These are phyloP conservation scores for Chaetomium strumarium DNA, from an alignment of 2,329 filamentous ascomycete species.

Conservation along the genomic window DNA sequence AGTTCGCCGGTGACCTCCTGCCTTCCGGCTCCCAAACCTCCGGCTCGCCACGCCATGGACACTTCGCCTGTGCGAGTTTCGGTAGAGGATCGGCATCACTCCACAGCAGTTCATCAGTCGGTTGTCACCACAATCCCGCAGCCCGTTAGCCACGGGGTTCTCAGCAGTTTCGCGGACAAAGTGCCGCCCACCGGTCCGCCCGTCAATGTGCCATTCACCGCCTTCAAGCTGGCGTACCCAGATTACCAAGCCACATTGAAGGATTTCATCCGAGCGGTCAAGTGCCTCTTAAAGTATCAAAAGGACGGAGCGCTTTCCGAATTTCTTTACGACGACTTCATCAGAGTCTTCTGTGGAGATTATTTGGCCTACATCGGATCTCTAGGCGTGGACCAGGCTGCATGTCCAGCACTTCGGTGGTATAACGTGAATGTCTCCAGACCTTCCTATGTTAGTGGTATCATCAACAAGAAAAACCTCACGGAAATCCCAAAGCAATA, in stretches of 20 bases:
- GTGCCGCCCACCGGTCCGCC: conserved; percentile 19
- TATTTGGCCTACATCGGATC: conserved; percentile 38
- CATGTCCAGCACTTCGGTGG: conserved; percentile 39
- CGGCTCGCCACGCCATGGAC: not conserved
- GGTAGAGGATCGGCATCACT: not conserved
- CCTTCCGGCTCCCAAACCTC: not conserved
- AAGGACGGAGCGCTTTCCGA: conserved; percentile 32
- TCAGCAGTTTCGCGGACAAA: conserved; percentile 10
- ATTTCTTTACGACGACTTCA: conserved; percentile 49
- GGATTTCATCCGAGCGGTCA: conserved; percentile 41
- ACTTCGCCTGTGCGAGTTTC: not conserved
- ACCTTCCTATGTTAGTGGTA: conserved; percentile 28
- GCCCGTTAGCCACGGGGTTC: not conserved
- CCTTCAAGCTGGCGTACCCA: conserved; percentile 40
- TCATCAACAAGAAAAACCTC: conserved; percentile 35
- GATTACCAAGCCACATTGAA: conserved; percentile 34
- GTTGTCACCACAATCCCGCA: not conserved
- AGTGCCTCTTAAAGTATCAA: conserved; percentile 37
- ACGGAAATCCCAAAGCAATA: conserved; percentile 32
- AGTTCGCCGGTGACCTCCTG: not conserved
- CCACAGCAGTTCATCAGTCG: not conserved
- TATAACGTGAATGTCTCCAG: conserved; percentile 29
- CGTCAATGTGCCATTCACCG: conserved; percentile 29
- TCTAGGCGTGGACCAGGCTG: conserved; percentile 22
- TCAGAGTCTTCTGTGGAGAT: conserved; percentile 37